Base-by-base conservation (phyloP, 345 rosid genomes). In the Cardamine occulta region DNA sequence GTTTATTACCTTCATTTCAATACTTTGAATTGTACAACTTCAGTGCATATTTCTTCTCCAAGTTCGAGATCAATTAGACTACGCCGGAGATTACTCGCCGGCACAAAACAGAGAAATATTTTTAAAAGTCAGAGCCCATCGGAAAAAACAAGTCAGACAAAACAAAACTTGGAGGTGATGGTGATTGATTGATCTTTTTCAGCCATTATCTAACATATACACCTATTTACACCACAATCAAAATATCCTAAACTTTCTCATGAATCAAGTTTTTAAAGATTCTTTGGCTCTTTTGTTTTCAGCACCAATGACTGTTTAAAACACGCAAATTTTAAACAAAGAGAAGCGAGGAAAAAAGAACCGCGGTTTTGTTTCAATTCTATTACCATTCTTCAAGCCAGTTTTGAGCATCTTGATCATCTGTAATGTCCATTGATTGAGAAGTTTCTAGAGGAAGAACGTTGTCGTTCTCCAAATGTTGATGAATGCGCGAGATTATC, bases 331-430 rank as follows among this genome's bases (percentile, higher is more conserved):
- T 66, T 24, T n/a, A 35, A 74, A 23, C 17, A 66, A 65, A 32
- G 23, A 55, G 29, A 34, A 7, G 29, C 14, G 15, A 8, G 32
- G 11, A 54, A 42, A 40, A 39, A 63, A 18, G 14, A 54, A 4
- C 69, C 4, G 26, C 68, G 6, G 21, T 54, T 73, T 73, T 40
- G 54, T 45, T 28, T 35, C n/a, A 67, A 52, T 5, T 67, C 49
- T 23, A 10, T 71, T 88, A 91, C 98, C 98, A 91, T 45, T 86
- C 91, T 15, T 86, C 88, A 14, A 91, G 88, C 98, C 98, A 91
- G 68, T 90, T 85, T 4, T 86, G 83, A 80, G 63, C 63, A 70
- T 80, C 76, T 47, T 85, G 82, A 56, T 72, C 94, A 31, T 87
- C 91, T 56, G 85, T 84, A 47, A 42, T 40, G 52, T 84, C 91